Evolutionary conservation across 2,329 filamentous ascomycete species (phyloP), one percentile per base, ranked within the genome.

Genomic region (Scortechinia acanthostroma): DNA sequence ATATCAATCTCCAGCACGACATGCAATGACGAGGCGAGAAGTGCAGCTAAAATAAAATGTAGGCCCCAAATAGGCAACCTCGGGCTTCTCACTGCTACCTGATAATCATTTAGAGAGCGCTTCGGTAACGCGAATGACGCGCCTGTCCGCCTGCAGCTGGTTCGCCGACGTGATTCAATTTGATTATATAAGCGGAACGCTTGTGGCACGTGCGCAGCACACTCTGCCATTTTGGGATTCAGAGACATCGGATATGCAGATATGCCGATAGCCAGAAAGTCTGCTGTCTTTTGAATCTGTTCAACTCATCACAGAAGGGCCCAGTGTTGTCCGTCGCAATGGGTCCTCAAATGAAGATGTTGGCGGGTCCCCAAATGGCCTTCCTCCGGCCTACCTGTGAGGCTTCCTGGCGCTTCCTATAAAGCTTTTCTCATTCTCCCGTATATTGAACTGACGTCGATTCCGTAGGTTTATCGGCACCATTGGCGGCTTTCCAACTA

Each of bases 401-500:
- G 35, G 17, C 6, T 30, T 30, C 10, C 10, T 30, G 25, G n/a
- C n/a, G n/a, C n/a, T n/a, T n/a, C n/a, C n/a, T n/a, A n/a, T n/a
- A n/a, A n/a, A n/a, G n/a, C n/a, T n/a, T n/a, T n/a, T n/a, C n/a
- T n/a, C n/a, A n/a, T n/a, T n/a, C n/a, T n/a, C n/a, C n/a, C n/a
- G n/a, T n/a, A n/a, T n/a, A n/a, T n/a, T n/a, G n/a, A n/a, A n/a
- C n/a, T n/a, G n/a, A n/a, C n/a, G n/a, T n/a, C n/a, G n/a, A n/a
- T n/a, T n/a, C n/a, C n/a, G 20, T 17, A 40, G 35, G 35, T 19
- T 19, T 40, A 17, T 6, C 35, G 20, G 6, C 35, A 19, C 20
- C 42, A 22, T 51, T 49, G 54, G 50, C 50, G 60, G 47, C 52
- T 6, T 10, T 40, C 20, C 17, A 60, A 47, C 52, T 55, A 50